Conservation (phyloP, 129 eudicot species). For the Pittosporum tobira region DNA sequence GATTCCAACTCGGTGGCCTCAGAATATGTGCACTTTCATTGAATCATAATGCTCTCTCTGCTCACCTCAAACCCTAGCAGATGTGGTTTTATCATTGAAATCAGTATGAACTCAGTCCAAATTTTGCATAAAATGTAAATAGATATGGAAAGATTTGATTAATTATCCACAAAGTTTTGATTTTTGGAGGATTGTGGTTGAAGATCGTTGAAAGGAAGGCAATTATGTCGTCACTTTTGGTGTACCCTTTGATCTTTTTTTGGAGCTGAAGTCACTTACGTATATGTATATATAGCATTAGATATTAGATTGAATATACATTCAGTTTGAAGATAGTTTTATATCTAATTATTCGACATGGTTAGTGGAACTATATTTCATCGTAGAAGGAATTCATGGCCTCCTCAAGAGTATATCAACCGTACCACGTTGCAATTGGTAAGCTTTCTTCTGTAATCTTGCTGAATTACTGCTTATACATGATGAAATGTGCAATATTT, state of each 20-base stretch:
- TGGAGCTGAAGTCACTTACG: background rate
- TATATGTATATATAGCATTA: background rate
- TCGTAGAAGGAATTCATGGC: constrained; percentile 80
- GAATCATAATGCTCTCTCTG: too few relatives aligned
- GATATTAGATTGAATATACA: background rate
- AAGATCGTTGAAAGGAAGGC: constrained; percentile 8
- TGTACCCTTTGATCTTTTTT: constrained; percentile 1
- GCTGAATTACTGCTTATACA: too few relatives aligned
- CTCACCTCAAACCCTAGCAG: too few relatives aligned
- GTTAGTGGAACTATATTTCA: constrained; percentile 71
- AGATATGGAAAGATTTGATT: background rate
- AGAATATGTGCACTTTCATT: too few relatives aligned
- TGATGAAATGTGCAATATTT: too few relatives aligned
- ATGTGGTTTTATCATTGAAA: too few relatives aligned
- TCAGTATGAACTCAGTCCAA: too few relatives aligned
- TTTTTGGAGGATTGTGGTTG: constrained; percentile 9
- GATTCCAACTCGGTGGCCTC: too few relatives aligned
- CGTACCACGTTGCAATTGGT: constrained; percentile 75
- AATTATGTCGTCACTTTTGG: background rate
- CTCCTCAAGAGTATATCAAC: constrained; percentile 76
- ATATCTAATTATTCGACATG: constrained; percentile 28
- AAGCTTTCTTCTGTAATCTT: constrained; percentile 5
- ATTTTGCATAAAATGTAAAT: too few relatives aligned
- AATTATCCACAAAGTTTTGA: constrained; percentile 1
- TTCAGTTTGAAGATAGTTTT: background rate